Percentiles rank a stretch among this genome's conserved stretches.
These are phyloP conservation scores for Alisma plantagoaquatica DNA, from an alignment of 106 monocot genomes.

Conservation along the genomic window DNA sequence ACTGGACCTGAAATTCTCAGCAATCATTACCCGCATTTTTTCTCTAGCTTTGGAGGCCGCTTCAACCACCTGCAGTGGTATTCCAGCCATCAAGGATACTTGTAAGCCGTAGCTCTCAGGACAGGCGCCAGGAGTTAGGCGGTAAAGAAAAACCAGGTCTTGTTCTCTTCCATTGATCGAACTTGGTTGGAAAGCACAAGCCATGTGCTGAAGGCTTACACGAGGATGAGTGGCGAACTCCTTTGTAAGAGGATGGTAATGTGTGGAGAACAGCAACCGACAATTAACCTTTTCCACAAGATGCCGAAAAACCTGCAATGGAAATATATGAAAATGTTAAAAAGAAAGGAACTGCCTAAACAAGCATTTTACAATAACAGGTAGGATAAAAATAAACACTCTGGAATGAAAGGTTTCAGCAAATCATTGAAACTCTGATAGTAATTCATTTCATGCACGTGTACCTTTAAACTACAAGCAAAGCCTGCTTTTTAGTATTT, in stretches of 20 bases:
- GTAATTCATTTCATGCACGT: no score
- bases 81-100: slow-evolving; percentile 73
- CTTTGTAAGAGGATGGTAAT: slow-evolving; percentile 92
- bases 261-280: slow-evolving; percentile 83
- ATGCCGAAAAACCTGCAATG: slow-evolving; percentile 69
- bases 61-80: slow-evolving; percentile 50
- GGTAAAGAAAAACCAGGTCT: slow-evolving; percentile 73
- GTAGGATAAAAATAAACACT: no score
- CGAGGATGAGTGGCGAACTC: slow-evolving; percentile 81
- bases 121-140: slow-evolving; percentile 53
- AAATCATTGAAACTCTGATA: no score
- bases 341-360: no score
- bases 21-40: slow-evolving; percentile 42
- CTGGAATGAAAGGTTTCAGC: no score
- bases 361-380: no score
- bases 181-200: slow-evolving; percentile 41
- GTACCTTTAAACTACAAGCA: no score
- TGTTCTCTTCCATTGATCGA: slow-evolving; percentile 19
- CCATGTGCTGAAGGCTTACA: slow-evolving; percentile 87
- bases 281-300: slow-evolving; percentile 73
- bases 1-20: slow-evolving; percentile 55
- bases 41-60: slow-evolving; percentile 44
- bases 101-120: slow-evolving; percentile 95
- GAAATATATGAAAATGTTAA: background rate
- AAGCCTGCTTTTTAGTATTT: no score